Conservation (phyloP, 495 filamentous ascomycete species). For the Rostrohypoxylon terebratum region DNA sequence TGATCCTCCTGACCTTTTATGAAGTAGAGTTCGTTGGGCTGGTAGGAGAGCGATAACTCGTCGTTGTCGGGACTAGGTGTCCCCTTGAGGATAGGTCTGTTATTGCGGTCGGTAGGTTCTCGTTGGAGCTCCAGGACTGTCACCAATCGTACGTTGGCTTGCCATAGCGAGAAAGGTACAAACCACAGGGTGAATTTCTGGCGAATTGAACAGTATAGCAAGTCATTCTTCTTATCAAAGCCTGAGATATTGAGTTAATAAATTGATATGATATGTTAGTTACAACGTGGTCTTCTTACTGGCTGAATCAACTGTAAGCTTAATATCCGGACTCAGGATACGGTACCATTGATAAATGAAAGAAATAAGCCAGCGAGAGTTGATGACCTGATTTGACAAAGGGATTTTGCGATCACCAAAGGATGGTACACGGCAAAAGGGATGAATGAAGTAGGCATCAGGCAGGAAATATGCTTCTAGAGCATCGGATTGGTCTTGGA, state of each 20-base stretch:
- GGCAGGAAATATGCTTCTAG: slow-evolving; percentile 77
- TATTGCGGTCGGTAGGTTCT: slow-evolving; percentile 31
- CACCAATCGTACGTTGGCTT: slow-evolving; percentile 74
- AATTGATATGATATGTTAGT: neutral
- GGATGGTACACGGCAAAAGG: slow-evolving; percentile 79
- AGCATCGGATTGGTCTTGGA: slow-evolving; percentile 69
- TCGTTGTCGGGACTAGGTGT: slow-evolving; percentile 3
- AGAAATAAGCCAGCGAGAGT: slow-evolving; percentile 70
- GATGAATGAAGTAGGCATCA: slow-evolving; percentile 78
- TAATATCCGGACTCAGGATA: slow-evolving; percentile 79
- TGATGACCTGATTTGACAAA: slow-evolving; percentile 57
- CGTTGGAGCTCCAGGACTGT: slow-evolving; percentile 74
- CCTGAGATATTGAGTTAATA: slow-evolving; percentile 57
- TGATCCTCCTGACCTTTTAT: slow-evolving; percentile 82
- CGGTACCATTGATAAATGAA: slow-evolving; percentile 89
- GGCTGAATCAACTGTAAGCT: slow-evolving; percentile 73
- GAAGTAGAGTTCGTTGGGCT: slow-evolving; percentile 62
- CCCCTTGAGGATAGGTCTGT: slow-evolving; percentile 5
- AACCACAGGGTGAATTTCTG: slow-evolving; percentile 84
- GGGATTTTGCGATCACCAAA: slow-evolving; percentile 58
- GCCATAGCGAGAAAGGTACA: slow-evolving; percentile 72
- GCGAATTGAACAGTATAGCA: slow-evolving; percentile 75
- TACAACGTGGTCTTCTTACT: slow-evolving; percentile 61
- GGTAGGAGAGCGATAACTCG: slow-evolving; percentile 8
- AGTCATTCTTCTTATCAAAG: slow-evolving; percentile 71